Evolutionary conservation across 2,329 filamentous ascomycete species (phyloP).

Genomic region (Cryphonectria radicalis): DNA sequence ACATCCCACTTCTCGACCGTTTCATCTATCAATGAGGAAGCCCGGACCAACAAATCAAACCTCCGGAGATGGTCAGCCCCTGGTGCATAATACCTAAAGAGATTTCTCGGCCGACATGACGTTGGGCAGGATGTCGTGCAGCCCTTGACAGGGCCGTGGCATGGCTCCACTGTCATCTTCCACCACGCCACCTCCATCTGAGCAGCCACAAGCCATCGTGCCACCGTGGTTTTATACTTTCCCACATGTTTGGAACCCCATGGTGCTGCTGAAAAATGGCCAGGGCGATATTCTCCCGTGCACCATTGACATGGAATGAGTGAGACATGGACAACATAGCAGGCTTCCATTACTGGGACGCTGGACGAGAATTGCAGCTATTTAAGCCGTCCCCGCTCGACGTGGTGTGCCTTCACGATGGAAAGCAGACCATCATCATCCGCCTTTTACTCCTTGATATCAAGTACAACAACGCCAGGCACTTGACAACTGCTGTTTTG

Average conservation of each 20-base stretch:
- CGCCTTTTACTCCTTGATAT: constrained; percentile 1
- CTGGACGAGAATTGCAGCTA: constrained; percentile 16
- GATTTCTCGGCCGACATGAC: constrained; percentile 6
- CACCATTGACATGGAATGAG: background rate
- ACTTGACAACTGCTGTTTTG: background rate
- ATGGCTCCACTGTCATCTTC: constrained; percentile 26
- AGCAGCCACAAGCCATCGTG: constrained; percentile 21
- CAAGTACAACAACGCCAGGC: background rate
- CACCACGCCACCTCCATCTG: constrained; percentile 27
- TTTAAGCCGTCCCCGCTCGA: constrained; percentile 25
- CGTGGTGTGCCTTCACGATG: constrained; percentile 11
- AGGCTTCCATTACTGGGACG: background rate
- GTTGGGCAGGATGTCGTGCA: constrained; percentile 23
- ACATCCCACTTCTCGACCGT: constrained; percentile 29
- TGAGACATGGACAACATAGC: background rate
- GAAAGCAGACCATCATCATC: constrained; percentile 28
- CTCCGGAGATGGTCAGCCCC: constrained; percentile 27
- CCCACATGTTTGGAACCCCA: constrained; percentile 10
- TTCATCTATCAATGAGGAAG: constrained; percentile 13
- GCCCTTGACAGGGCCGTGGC: constrained; percentile 8
- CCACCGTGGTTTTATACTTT: constrained; percentile 19
- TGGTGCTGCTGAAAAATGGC: constrained; percentile 4
- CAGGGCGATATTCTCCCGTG: constrained; percentile 1
- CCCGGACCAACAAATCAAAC: constrained; percentile 18
- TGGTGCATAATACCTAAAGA: background rate